Evolutionary conservation across 768 basidiomycete species (phyloP), one percentile per base, ranked within the genome.

Genomic region (Agaricus bisporus): DNA sequence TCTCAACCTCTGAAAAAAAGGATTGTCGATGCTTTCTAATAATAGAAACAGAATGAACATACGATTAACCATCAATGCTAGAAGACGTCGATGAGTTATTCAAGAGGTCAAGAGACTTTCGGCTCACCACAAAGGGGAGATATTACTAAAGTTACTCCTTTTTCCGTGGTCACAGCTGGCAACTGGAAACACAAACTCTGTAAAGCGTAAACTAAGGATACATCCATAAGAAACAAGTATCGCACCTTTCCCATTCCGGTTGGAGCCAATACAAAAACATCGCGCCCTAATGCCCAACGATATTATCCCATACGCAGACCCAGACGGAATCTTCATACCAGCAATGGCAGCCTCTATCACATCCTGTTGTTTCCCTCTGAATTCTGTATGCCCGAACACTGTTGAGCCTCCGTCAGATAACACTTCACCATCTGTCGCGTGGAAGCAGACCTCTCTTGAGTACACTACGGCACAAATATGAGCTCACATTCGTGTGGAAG

Each of bases 201-300:
- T 4, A 18, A 45, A 48, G 43, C 11, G 41, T 50, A 41, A 18
- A 17, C 42, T 41, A 49, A 44, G 48, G 20, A 5, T 22, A 22
- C 29, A 43, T 4, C 36, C 22, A 7, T 7, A 5, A 41, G 8
- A 14, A 20, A 2, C 5, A 42, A 5, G 12, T 0, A 46, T 63
- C 61, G 37, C 28, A 85, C 90, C 78, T 93, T 93, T 32, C 91
- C 91, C 86, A 92, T 89, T 4, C 91, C 89, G 9, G 91, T 93
- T 0, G 91, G 89, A 15, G 90, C 91, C 2, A 91, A 75, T 9
- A 90, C 87, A 46, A 91, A 76, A 12, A 91, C 81, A 66, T 91
- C 89, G 8, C 67, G 68, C 4, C 86, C 88, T 88, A 42, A 5
- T 55, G 41, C 7, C 18, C 22, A n/a, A 25, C 38, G 44, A 18